These are phyloP conservation scores for Fistulinella prunicolor DNA, from an alignment of 768 basidiomycete species.

Conservation along the genomic window DNA sequence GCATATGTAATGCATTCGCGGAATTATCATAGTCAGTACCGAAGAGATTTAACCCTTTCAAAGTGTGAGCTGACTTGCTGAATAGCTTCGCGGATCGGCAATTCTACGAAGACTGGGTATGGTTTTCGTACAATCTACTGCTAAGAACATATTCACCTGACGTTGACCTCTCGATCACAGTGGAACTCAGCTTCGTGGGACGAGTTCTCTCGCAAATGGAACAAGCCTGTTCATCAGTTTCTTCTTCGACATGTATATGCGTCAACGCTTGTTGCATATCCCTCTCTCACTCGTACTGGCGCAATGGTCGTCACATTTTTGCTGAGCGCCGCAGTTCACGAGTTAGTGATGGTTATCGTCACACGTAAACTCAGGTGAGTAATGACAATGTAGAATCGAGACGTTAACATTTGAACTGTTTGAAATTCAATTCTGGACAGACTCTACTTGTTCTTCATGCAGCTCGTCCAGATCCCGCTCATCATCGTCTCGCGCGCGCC, in stretches of 20 bases:
- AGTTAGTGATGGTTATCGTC: constrained; percentile 95
- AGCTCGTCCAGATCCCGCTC: constrained; percentile 90
- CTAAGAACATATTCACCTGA: not conserved
- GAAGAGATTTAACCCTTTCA: not conserved
- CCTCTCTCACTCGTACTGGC: constrained; percentile 62
- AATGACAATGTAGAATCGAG: not conserved
- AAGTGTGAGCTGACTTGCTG: constrained; percentile 2
- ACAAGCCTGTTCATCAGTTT: constrained; percentile 93
- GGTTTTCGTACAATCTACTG: not conserved
- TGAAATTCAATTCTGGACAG: constrained; percentile 34
- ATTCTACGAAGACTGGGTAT: constrained; percentile 96
- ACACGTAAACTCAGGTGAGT: constrained; percentile 85
- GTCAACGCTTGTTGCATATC: constrained; percentile 73
- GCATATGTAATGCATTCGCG: constrained; percentile 95
- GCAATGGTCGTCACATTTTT: constrained; percentile 95
- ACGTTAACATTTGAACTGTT: not conserved
- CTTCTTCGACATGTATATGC: constrained; percentile 95
- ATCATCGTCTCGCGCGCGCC: constrained; percentile 80
- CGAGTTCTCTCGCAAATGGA: constrained; percentile 98
- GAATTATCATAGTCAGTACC: constrained; percentile 77
- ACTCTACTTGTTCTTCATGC: constrained; percentile 79
- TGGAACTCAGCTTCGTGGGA: constrained; percentile 99
- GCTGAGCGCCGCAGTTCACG: constrained; percentile 85
- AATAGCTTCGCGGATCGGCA: constrained; percentile 91
- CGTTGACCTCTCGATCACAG: constrained; percentile 30